Evolutionary conservation across 371 early-diverging fungal genomes (phyloP), one percentile per base, ranked within the genome.

Genomic region (Cokeromyces recurvatus): DNA sequence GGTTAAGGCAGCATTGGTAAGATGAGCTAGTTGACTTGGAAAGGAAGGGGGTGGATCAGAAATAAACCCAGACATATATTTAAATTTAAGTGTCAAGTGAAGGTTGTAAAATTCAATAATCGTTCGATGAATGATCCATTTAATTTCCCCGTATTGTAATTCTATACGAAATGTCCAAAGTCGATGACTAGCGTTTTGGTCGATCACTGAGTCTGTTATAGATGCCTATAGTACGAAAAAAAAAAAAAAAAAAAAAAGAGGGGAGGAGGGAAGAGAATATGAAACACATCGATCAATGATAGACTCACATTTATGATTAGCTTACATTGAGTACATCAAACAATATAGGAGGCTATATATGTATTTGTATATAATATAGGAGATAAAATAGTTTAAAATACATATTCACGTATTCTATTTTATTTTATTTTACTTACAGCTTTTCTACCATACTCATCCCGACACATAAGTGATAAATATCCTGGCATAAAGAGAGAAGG

Each of bases 91-190:
- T 11, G 66, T 57, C 19, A 85, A 54, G 57, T 89, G 82, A 23
- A 91, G 62, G 23, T 74, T 68, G 37, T 84, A 62, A 48, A 91
- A 86, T 49, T 91, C 91, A 37, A 75, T 58, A 17, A 84, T 68
- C 1, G 77, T 66, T 11, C 88, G 79, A 21, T 72, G 53, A 21
- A 91, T 77, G 10, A 79, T 71, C 91, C 91, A 91, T 58, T 81
- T 80, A 48, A 84, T 67, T 31, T 85, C 85, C n/a, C 91, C 92
- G 53, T 91, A 91, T 48, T 82, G 77, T 11, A 89, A 58, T 37
- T 84, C 84, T 20, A 90, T 86, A 15, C 85, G 81, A 56, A 82
- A 81, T n/a, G 71, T 45, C 48, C 62, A 64, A 34, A 68, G 61
- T 21, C 44, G 44, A 21, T 56, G 48, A 20, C 43, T 22, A 2